phyloP scores from a whole-genome alignment of 2,329 filamentous ascomycete genomes.

The Cordyceps pruinosa region DNA sequence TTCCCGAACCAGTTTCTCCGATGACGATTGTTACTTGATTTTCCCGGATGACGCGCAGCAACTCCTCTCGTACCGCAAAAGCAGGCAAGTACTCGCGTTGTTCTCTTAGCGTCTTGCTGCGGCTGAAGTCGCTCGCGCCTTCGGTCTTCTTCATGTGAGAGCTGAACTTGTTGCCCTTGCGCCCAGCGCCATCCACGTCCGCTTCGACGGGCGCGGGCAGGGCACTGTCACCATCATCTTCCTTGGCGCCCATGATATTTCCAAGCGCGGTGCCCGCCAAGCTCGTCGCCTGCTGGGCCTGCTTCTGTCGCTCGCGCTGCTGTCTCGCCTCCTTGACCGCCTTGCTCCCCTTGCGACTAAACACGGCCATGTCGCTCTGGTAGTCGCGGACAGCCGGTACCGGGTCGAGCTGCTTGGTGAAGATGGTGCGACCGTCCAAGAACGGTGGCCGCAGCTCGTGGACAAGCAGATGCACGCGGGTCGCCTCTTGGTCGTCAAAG shows the following conservation, averaged over 20 bases:
- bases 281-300: slow-evolving; percentile 91
- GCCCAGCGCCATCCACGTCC: slow-evolving; percentile 46
- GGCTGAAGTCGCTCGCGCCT: slow-evolving; percentile 84
- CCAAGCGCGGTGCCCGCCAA: slow-evolving; percentile 86
- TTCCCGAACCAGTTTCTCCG: slow-evolving; percentile 93
- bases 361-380: slow-evolving; percentile 98
- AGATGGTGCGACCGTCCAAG: slow-evolving; percentile 87
- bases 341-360: slow-evolving; percentile 88
- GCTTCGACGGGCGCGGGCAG: slow-evolving; percentile 68
- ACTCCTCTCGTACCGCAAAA: slow-evolving; percentile 90
- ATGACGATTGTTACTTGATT: slow-evolving; percentile 97
- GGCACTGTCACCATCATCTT: slow-evolving; percentile 87
- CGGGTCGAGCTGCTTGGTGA: slow-evolving; percentile 94
- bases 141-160: slow-evolving; percentile 83
- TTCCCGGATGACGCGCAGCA: slow-evolving; percentile 85
- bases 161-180: slow-evolving; percentile 66
- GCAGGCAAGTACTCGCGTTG: slow-evolving; percentile 91
- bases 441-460: slow-evolving; percentile 94
- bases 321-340: slow-evolving; percentile 88
- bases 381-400: slow-evolving; percentile 87
- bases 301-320: slow-evolving; percentile 86
- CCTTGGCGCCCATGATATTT: slow-evolving; percentile 92
- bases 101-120: slow-evolving; percentile 82
- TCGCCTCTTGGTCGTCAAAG: slow-evolving; percentile 88
- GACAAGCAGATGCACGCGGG: slow-evolving; percentile 80